Conservation (phyloP, 2,329 filamentous ascomycete species). For the Fusarium illudens region DNA sequence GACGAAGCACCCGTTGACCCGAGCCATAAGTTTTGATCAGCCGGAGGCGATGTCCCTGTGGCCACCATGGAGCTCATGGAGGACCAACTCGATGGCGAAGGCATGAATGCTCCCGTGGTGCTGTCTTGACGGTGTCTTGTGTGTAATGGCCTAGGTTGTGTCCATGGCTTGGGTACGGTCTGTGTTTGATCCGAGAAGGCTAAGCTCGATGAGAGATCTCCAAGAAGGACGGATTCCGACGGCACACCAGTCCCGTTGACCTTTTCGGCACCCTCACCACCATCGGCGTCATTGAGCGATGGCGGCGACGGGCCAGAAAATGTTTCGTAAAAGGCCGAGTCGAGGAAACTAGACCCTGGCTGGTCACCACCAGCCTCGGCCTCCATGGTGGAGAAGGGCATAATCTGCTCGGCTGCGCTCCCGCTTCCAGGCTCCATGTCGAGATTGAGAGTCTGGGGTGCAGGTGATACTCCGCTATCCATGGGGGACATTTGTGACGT, state of each 20-base stretch:
- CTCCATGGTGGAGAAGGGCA: conserved; percentile 16
- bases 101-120: not conserved
- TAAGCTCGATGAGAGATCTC: not conserved
- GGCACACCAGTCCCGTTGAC: not conserved
- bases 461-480: conserved; percentile 30
- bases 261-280: conserved; percentile 17
- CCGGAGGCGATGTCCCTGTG: conserved; percentile 5
- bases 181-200: not conserved
- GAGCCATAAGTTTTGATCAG: conserved; percentile 25
- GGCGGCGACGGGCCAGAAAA: conserved; percentile 30
- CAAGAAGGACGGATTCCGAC: not conserved
- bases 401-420: conserved; percentile 3
- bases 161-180: conserved; percentile 7
- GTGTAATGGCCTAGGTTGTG: not conserved
- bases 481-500: conserved; percentile 30
- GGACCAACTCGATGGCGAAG: conserved; percentile 27
- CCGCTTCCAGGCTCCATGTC: not conserved
- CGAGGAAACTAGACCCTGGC: conserved; percentile 19
- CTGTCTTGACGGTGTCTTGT: not conserved
- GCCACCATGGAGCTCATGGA: conserved; percentile 27
- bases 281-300: conserved; percentile 12
- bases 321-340: conserved; percentile 35
- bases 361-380: conserved; percentile 20
- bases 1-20: conserved; percentile 5
- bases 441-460: conserved; percentile 8